Evolutionary conservation across 2,329 filamentous ascomycete genomes (phyloP).

Genomic region (Aspergillus sp.): DNA sequence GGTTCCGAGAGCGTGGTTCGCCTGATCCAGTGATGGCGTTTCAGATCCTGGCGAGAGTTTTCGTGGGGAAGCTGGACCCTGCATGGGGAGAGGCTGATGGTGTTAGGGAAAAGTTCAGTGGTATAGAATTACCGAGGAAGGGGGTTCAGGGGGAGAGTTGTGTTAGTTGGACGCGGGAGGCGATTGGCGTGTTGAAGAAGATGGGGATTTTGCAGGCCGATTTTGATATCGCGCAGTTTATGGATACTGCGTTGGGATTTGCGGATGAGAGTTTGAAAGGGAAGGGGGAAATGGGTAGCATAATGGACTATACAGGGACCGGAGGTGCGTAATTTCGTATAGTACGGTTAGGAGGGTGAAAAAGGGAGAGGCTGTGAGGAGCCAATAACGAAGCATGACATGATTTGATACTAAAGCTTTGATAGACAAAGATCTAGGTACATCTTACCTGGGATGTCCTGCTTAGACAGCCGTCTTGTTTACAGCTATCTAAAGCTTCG

Average conservation of each 20-base stretch:
- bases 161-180: constrained; percentile 12
- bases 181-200: constrained; percentile 1
- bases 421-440: no score
- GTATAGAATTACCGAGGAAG: constrained; percentile 8
- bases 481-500: not conserved
- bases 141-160: not conserved
- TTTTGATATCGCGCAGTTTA: constrained; percentile 7
- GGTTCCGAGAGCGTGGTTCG: constrained; percentile 4
- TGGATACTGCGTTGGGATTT: constrained; percentile 3
- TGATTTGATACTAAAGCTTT: no score
- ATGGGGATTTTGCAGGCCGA: not conserved
- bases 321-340: no score
- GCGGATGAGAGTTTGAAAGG: not conserved
- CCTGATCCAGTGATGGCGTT: not conserved
- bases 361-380: no score
- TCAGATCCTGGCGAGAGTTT: constrained; percentile 11
- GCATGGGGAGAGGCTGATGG: not conserved
- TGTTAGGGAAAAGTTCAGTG: not conserved
- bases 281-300: not conserved
- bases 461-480: no score
- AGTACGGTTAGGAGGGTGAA: no score
- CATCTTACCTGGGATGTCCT: no score
- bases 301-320: not conserved
- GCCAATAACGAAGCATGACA: no score
- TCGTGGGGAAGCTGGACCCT: constrained; percentile 14